A percentile compares a stretch with the other conserved stretches of the same genome.
Conservation (phyloP, 1,284 basidiomycete genomes). For the Naganishia sp. region DNA sequence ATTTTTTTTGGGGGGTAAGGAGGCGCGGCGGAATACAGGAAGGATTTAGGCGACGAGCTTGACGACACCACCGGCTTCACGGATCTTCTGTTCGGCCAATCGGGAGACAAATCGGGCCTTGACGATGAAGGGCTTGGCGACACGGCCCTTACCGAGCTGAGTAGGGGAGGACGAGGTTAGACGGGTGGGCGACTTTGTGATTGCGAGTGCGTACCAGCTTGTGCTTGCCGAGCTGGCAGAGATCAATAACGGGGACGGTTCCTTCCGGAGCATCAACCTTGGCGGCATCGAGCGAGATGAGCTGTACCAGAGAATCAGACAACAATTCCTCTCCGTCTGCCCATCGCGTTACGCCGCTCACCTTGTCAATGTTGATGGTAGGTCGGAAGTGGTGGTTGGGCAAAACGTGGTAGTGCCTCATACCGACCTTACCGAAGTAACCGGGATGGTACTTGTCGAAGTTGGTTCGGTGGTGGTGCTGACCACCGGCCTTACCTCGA, state of each 20-base stretch:
- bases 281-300: constrained; percentile 55
- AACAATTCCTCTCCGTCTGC: background rate
- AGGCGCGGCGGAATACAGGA: constrained; percentile 9
- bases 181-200: background rate
- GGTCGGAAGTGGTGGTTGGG: constrained; percentile 89
- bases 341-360: constrained; percentile 36
- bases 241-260: constrained; percentile 88
- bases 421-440: constrained; percentile 99
- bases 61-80: constrained; percentile 91
- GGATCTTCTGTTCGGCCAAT: constrained; percentile 75
- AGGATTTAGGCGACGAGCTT: constrained; percentile 75
- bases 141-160: constrained; percentile 53
- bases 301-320: constrained; percentile 38
- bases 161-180: constrained; percentile 8
- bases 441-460: constrained; percentile 71
- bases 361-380: constrained; percentile 95
- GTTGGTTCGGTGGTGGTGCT: constrained; percentile 91
- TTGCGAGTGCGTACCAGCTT: constrained; percentile 62
- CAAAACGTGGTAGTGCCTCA: constrained; percentile 96
- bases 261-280: constrained; percentile 53
- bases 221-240: constrained; percentile 78
- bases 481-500: constrained; percentile 99
- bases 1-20: constrained; percentile 9
- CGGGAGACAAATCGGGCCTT: constrained; percentile 91
- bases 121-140: constrained; percentile 77